A percentile compares a stretch with the other conserved stretches of the same genome.
These are phyloP conservation scores for Papiliotrema nemorosa DNA, from an alignment of 1,284 basidiomycete species.

Conservation along the genomic window DNA sequence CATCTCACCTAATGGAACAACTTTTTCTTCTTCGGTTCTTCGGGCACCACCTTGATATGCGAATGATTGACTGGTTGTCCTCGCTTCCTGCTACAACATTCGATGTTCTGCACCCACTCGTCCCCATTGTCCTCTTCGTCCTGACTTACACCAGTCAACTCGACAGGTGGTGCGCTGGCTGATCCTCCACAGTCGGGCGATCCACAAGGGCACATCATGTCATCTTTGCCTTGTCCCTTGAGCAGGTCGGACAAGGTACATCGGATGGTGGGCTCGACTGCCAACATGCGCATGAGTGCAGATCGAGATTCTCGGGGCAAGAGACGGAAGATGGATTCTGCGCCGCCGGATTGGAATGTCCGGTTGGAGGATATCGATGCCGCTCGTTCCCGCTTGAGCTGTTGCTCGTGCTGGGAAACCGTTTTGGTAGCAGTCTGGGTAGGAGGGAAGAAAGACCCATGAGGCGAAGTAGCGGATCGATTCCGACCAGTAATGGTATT, in stretches of 20 bases:
- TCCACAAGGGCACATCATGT: constrained; percentile 73
- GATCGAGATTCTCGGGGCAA: constrained; percentile 86
- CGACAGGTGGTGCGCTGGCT: constrained; percentile 45
- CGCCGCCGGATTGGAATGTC: constrained; percentile 76
- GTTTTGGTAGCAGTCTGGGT: constrained; percentile 5
- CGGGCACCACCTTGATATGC: constrained; percentile 51
- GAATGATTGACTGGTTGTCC: constrained; percentile 37
- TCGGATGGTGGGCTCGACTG: constrained; percentile 79
- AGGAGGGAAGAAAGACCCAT: constrained; percentile 2
- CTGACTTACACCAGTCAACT: constrained; percentile 37
- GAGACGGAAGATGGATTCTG: constrained; percentile 97
- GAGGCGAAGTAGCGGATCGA: constrained; percentile 11
- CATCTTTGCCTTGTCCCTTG: constrained; percentile 70
- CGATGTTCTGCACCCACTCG: constrained; percentile 67
- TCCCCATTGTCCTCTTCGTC: constrained; percentile 49
- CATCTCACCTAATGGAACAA: constrained; percentile 43
- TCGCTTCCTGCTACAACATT: constrained; percentile 59
- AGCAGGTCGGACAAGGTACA: constrained; percentile 93
- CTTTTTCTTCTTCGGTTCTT: constrained; percentile 50
- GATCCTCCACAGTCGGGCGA: constrained; percentile 51
- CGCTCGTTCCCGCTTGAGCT: constrained; percentile 39
- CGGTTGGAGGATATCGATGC: constrained; percentile 41
- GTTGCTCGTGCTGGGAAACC: constrained; percentile 29
- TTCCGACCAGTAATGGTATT: constrained; percentile 1
- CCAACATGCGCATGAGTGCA: constrained; percentile 89